These are phyloP conservation scores for Salix arbutifolia DNA, from an alignment of 345 rosid species.

Conservation along the genomic window DNA sequence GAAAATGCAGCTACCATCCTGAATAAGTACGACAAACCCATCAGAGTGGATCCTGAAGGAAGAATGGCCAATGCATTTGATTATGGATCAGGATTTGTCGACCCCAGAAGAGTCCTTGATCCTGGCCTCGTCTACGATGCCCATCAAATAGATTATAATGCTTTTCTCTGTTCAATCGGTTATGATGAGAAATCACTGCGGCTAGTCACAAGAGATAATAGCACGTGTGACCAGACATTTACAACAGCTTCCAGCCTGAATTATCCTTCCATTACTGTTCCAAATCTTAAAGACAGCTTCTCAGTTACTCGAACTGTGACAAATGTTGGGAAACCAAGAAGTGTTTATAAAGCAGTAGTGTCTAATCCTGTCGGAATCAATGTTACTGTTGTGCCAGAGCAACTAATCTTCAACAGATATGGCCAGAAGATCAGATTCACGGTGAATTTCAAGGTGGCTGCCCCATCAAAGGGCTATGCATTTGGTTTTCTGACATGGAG, in stretches of 20 bases:
- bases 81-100: slow-evolving; percentile 49
- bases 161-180: slow-evolving; percentile 49
- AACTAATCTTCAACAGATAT: slow-evolving; percentile 29
- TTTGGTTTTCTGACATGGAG: slow-evolving; percentile 53
- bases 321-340: slow-evolving; percentile 41
- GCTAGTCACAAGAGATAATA: slow-evolving; percentile 44
- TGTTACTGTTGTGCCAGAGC: slow-evolving; percentile 39
- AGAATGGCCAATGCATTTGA: slow-evolving; percentile 47
- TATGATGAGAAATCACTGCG: slow-evolving; percentile 42
- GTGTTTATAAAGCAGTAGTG: slow-evolving; percentile 36
- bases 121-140: slow-evolving; percentile 51
- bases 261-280: slow-evolving; percentile 49
- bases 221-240: slow-evolving; percentile 33
- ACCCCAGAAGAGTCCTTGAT: slow-evolving; percentile 39
- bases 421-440: slow-evolving; percentile 46
- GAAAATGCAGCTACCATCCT: slow-evolving; percentile 40
- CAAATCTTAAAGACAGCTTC: slow-evolving; percentile 32
- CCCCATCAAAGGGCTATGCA: slow-evolving; percentile 38
- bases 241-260: slow-evolving; percentile 37
- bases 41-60: slow-evolving; percentile 46
- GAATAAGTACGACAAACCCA: slow-evolving; percentile 35
- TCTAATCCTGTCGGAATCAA: slow-evolving; percentile 37
- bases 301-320: slow-evolving; percentile 45
- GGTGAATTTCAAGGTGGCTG: slow-evolving; percentile 39
- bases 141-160: slow-evolving; percentile 35